Conservation (phyloP, 441 rosid genomes). For the Sinapis alba region DNA sequence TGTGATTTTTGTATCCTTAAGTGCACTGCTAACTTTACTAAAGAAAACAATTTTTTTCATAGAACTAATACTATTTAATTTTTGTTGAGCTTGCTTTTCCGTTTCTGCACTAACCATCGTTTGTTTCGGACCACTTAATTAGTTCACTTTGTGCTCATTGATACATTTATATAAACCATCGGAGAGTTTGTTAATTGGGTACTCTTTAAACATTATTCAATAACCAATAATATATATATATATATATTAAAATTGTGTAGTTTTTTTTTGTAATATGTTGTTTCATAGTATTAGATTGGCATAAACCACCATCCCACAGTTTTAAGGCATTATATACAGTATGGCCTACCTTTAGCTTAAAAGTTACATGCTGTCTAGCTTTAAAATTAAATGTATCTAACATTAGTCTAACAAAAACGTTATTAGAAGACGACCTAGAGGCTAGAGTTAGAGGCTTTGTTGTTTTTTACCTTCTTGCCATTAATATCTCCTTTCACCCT, state of each 20-base stretch:
- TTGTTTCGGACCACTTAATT: not conserved
- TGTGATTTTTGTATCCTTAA: not conserved
- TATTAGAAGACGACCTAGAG: constrained; percentile 36
- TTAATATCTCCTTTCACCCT: constrained; percentile 28
- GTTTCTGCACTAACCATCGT: not conserved
- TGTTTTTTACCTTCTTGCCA: constrained; percentile 6
- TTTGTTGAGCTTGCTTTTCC: not conserved
- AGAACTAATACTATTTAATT: not conserved
- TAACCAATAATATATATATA: not conserved
- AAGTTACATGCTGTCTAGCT: not conserved
- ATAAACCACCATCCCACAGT: no score
- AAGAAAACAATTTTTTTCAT: not conserved
- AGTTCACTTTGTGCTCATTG: not conserved
- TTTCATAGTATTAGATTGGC: no score
- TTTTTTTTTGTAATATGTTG: no score
- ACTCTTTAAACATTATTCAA: not conserved
- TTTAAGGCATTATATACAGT: not conserved
- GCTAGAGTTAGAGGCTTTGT: constrained; percentile 14
- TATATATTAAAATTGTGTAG: not conserved
- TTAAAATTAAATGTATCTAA: not conserved
- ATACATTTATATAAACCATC: not conserved
- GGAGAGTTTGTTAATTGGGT: not conserved
- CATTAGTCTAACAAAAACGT: not conserved
- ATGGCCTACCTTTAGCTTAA: not conserved
- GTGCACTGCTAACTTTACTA: not conserved